Evolutionary conservation across 164 flowering plant genomes (phyloP), one percentile per base, ranked within the genome.

Genomic region (Aristolochia fimbriata): DNA sequence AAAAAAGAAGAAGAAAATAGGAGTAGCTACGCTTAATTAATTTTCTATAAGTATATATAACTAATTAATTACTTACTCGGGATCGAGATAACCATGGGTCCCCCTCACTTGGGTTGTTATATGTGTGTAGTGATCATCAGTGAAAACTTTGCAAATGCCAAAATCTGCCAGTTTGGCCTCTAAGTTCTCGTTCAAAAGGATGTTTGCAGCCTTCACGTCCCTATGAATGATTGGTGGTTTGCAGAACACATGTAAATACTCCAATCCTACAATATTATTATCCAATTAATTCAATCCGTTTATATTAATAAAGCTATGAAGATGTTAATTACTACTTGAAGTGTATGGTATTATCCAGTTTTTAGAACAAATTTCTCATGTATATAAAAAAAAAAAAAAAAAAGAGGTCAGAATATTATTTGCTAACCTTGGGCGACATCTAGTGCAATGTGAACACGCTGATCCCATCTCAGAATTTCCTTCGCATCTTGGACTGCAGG

Each of bases 81-180:
- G 62, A 45, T 59, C 62, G 14, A 59, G 12, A 59, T 59, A 59
- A 16, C 62, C 62, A n/a, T 24, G 21, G n/a, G 62, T 59, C 12
- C 62, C 62, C 10, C n/a, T 19, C 43, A 59, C 50, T 43, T 45
- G 30, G 15, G 62, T 59, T 59, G 50, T 4, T 21, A 47, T 45
- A 19, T 41, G 50, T 5, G 49, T 16, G 51, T 12, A 0, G 51
- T 48, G 6, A 17, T 48, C 51, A 17, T 48, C 80, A 27, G 13
- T 12, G 47, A 57, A 11, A 37, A 37, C 47, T 23, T 27, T 27
- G 30, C 30, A 27, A 27, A 27, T 27, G 30, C 30, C 30, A 27
- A 27, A 27, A 27, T 27, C 30, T 2, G 30, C 30, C 30, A 27
- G 30, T 27, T 27, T 27, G 30, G 30, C 30, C 30, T 27, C 30